Evolutionary conservation across 495 filamentous ascomycete genomes (phyloP).

Genomic region (Penicillium canescens): DNA sequence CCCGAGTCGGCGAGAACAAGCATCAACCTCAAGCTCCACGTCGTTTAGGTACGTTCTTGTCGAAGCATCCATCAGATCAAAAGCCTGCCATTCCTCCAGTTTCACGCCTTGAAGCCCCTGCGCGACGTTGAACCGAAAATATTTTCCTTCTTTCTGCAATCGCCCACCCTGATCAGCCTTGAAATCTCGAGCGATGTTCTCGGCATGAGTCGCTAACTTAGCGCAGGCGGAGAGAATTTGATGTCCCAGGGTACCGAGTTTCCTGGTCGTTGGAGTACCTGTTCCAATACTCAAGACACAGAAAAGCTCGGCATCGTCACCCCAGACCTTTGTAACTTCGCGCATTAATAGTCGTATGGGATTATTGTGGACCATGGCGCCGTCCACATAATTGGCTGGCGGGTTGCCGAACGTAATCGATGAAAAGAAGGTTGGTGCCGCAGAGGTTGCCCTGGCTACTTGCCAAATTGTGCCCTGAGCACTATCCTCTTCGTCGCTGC

Average conservation of each 20-base stretch:
- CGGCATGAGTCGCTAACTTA: background rate
- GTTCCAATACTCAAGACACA: constrained; percentile 34
- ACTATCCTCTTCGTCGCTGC: too few species aligned
- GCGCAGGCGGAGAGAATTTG: background rate
- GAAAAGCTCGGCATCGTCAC: too few species aligned
- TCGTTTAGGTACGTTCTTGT: constrained; percentile 1
- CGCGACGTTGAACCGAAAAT: constrained; percentile 8
- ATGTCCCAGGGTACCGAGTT: background rate
- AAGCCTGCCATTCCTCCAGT: background rate
- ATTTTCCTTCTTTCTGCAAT: background rate
- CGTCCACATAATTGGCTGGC: too few species aligned
- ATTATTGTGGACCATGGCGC: too few species aligned
- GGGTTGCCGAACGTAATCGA: constrained; percentile 25
- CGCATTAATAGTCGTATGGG: constrained; percentile 19
- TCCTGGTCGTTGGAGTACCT: constrained; percentile 6
- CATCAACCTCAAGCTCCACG: background rate
- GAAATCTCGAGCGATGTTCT: constrained; percentile 1
- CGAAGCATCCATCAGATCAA: background rate
- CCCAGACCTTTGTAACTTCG: too few species aligned
- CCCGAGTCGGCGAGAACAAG: too few species aligned
- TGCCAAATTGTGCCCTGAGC: constrained; percentile 49
- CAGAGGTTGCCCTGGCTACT: constrained; percentile 53
- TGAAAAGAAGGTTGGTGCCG: constrained; percentile 53
- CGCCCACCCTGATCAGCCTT: background rate
- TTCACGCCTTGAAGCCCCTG: background rate